Conservation (phyloP, 2,329 filamentous ascomycete species). For the Aulographum hederae region DNA sequence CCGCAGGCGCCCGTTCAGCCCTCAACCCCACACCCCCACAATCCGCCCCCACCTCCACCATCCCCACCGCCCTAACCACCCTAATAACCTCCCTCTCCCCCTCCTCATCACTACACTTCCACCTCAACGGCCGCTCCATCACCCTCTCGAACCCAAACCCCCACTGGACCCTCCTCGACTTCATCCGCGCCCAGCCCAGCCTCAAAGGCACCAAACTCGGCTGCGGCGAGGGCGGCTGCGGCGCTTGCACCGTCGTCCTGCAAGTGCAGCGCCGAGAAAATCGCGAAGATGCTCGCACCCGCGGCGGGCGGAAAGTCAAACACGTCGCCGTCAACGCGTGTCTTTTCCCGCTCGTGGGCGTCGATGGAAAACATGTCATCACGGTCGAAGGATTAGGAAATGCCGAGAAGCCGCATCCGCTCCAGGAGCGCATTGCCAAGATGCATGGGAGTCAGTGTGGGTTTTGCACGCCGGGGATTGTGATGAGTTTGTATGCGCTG, state of each 20-base stretch:
- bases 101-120: too few relatives aligned
- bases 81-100: too few relatives aligned
- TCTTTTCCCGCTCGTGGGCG: constrained; percentile 70
- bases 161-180: constrained; percentile 78
- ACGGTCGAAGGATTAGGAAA: constrained; percentile 89
- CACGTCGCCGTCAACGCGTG: constrained; percentile 93
- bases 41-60: too few relatives aligned
- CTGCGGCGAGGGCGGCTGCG: constrained; percentile 88
- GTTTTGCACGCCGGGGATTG: constrained; percentile 92
- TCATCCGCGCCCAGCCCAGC: constrained; percentile 63
- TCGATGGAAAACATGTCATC: constrained; percentile 95
- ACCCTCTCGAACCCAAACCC: constrained; percentile 74
- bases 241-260: constrained; percentile 69
- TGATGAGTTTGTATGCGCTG: constrained; percentile 81
- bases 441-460: constrained; percentile 83
- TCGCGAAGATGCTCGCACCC: constrained; percentile 44
- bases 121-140: constrained; percentile 77
- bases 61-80: too few relatives aligned
- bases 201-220: constrained; percentile 91
- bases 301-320: constrained; percentile 76
- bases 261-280: too few relatives aligned
- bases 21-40: too few relatives aligned
- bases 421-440: constrained; percentile 79
- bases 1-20: too few relatives aligned
- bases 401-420: constrained; percentile 65